phyloP scores from a whole-genome alignment of 306 rosid species.

The Fragaria vesca region DNA sequence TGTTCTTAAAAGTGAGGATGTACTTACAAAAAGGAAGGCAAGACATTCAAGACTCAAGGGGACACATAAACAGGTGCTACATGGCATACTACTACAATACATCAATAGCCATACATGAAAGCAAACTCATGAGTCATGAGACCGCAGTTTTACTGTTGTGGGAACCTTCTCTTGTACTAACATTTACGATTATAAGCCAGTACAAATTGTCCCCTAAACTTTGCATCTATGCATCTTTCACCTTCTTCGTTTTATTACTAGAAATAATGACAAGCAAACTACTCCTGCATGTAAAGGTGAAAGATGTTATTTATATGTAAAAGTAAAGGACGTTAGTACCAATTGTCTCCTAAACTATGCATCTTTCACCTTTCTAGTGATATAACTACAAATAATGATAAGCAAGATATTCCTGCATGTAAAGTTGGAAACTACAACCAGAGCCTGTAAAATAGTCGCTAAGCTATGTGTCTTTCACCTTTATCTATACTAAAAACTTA shows the following conservation, averaged over 20 bases:
- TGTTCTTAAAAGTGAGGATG: conserved; percentile 13
- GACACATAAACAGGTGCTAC: conserved; percentile 11
- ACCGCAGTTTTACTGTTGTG: not conserved
- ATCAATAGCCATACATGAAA: not conserved
- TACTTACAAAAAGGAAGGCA: not conserved
- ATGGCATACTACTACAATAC: not conserved
- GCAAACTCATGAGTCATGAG: not conserved
- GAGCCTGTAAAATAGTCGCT: no score
- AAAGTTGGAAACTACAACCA: no score
- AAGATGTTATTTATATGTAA: not conserved
- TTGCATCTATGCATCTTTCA: not conserved
- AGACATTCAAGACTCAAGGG: conserved; percentile 15
- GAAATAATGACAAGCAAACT: not conserved
- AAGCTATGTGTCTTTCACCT: not conserved
- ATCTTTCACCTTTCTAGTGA: not conserved
- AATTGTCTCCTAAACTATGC: not conserved
- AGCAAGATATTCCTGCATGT: not conserved
- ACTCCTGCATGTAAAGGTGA: not conserved
- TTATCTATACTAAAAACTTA: not conserved
- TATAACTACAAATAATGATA: not conserved
- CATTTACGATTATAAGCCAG: not conserved
- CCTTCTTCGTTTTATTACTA: not conserved
- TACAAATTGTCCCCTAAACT: not conserved
- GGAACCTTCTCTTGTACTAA: no score
- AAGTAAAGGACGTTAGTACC: no score